Percentiles rank a stretch among this genome's conserved stretches.
Evolutionary conservation across 257 asterid genomes (phyloP).

Genomic region (Solanum raphanifolium): DNA sequence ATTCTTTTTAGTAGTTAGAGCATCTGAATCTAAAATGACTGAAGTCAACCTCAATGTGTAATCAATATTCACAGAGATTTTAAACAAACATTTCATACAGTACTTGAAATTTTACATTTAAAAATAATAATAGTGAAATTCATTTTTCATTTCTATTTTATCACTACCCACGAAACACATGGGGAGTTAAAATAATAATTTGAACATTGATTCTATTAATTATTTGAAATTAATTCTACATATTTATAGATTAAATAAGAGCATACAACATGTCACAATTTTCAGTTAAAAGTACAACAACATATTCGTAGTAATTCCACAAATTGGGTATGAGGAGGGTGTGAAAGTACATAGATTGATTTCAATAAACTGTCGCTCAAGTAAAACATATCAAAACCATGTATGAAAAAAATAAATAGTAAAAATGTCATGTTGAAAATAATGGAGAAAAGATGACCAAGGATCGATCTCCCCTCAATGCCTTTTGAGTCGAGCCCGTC

Average conservation of each 20-base stretch:
- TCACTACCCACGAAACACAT: neutral
- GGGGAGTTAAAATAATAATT: neutral
- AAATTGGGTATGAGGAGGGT: neutral
- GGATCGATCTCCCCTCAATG: too few species aligned
- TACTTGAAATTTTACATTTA: neutral
- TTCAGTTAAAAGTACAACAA: neutral
- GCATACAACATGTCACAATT: neutral
- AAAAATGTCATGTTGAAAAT: too few species aligned
- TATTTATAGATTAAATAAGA: neutral
- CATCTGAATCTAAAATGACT: neutral
- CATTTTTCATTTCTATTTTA: neutral
- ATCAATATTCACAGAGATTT: neutral
- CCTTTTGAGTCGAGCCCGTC: too few species aligned
- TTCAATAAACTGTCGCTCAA: neutral
- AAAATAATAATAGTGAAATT: neutral
- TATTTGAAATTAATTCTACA: neutral
- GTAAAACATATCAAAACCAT: rapidly evolving
- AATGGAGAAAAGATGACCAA: neutral
- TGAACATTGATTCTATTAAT: neutral
- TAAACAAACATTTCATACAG: neutral
- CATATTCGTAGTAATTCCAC: rapidly evolving
- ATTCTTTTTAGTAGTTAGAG: neutral
- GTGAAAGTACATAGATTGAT: too few species aligned
- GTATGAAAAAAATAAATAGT: too few species aligned
- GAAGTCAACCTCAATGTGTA: neutral